Evolutionary conservation across 495 filamentous ascomycete genomes (phyloP).

Genomic region (Podospora pseudopauciseta): DNA sequence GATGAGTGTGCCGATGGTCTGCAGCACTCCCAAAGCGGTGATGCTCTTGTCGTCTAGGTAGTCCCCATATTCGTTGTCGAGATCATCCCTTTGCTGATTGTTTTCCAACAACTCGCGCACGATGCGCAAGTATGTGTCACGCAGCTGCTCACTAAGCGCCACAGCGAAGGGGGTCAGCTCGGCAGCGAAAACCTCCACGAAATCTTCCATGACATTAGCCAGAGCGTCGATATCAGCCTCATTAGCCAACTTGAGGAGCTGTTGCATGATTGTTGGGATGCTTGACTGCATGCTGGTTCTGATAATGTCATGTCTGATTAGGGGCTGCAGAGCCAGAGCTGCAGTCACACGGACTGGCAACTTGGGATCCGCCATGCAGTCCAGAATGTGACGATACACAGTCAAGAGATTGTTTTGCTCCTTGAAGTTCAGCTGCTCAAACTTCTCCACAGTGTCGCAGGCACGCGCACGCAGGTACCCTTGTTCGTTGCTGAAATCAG

Average conservation of each 20-base stretch:
- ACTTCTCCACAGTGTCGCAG: constrained; percentile 96
- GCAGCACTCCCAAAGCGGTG: constrained; percentile 89
- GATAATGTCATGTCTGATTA: constrained; percentile 94
- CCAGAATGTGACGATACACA: constrained; percentile 93
- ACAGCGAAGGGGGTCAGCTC: constrained; percentile 98
- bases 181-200: constrained; percentile 94
- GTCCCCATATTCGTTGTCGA: constrained; percentile 77
- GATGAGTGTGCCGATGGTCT: constrained; percentile 96
- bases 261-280: constrained; percentile 99
- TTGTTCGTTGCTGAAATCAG: constrained; percentile 89
- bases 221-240: constrained; percentile 92
- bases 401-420: constrained; percentile 89
- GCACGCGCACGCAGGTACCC: constrained; percentile 93
- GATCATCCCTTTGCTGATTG: constrained; percentile 65
- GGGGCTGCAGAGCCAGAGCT: constrained; percentile 86
- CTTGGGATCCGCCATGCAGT: constrained; percentile 90
- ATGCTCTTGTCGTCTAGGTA: constrained; percentile 98
- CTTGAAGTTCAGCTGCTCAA: constrained; percentile 93
- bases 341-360: constrained; percentile 93
- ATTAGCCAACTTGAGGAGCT: constrained; percentile 91
- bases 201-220: constrained; percentile 99
- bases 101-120: constrained; percentile 87
- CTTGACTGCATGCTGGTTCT: constrained; percentile 92
- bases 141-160: constrained; percentile 89
- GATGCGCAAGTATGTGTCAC: constrained; percentile 94